Base-by-base conservation (phyloP, 108 stramenopile species). In the Cyclotella sp. region DNA sequence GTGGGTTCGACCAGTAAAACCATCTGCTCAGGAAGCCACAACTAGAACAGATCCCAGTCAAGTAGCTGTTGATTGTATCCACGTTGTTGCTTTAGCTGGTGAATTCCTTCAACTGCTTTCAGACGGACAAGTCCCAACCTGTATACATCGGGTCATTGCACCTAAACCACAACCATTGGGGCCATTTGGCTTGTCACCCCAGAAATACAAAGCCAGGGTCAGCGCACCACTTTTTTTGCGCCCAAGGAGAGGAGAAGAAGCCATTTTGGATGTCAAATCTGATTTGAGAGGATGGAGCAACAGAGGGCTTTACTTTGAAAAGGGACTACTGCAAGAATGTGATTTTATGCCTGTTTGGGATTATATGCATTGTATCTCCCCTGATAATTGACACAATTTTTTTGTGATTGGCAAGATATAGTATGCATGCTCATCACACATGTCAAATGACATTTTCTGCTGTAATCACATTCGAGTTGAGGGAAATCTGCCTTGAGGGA, bases 71-170 rank as follows among this genome's bases (percentile, higher is more conserved):
- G 60, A 39, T 14, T 61, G 60, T 13, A 14, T 60, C 0, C 72
- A 82, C 34, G 63, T 82, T 15, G 63, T 82, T 28, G 81, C 72
- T 26, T 18, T 82, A 54, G 77, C 81, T 21, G 81, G 81, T 1
- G 81, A 82, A 67, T 82, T 82, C 16, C 76, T 82, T 5, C 81
- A 82, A 45, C 47, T 82, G 16, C 34, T 68, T 12, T 82, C 81
- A 0, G 62, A 82, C 43, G 81, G 81, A 15, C 27, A 73, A 29
- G 72, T 82, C 3, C 81, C 81, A 9, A 65, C 71, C 9, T 82
- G 81, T 39, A 82, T 82, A 16, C 81, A 82, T 51, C 72, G 81
- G 3, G 81, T 82, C 26, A 73, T 82, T 30, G 60, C 81, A 28
- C 76, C 81, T 13, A 53, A 62, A 41, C 51, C 65, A 26, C 70